These are phyloP conservation scores for Globisporangium rhizosaccharum DNA, from an alignment of 352 stramenopile species.

Conservation along the genomic window DNA sequence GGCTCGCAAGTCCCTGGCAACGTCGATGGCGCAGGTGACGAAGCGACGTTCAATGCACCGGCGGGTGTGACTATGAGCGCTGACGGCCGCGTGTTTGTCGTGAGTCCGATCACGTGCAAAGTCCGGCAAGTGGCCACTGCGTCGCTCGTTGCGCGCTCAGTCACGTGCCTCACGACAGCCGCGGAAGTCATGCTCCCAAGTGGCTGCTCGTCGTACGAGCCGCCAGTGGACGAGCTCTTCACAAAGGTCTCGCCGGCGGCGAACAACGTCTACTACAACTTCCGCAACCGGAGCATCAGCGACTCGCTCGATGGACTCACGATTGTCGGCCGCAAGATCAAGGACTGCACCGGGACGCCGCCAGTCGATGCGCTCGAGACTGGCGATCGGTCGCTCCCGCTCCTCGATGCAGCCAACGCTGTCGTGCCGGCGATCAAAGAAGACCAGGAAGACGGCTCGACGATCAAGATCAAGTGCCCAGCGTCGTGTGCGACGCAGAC, in stretches of 20 bases:
- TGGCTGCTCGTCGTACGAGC: constrained; percentile 93
- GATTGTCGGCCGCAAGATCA: constrained; percentile 64
- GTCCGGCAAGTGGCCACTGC: constrained; percentile 81
- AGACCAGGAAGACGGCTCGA: constrained; percentile 85
- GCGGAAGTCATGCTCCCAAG: constrained; percentile 86
- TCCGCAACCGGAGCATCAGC: constrained; percentile 30
- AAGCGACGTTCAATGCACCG: constrained; percentile 90
- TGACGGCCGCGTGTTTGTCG: constrained; percentile 87
- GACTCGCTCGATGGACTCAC: constrained; percentile 41
- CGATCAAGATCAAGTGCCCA: constrained; percentile 81
- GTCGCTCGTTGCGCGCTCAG: constrained; percentile 45
- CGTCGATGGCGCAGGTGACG: constrained; percentile 80
- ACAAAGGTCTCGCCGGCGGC: constrained; percentile 59
- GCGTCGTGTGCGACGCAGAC: constrained; percentile 32
- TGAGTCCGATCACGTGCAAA: constrained; percentile 88
- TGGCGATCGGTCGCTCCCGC: constrained; percentile 37
- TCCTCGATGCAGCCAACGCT: constrained; percentile 15
- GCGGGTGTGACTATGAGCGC: constrained; percentile 77
- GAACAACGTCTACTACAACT: constrained; percentile 95
- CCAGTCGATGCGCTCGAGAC: constrained; percentile 82
- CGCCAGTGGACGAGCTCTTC: constrained; percentile 86
- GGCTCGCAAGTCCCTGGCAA: constrained; percentile 61
- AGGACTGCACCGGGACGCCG: constrained; percentile 90
- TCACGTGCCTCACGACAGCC: constrained; percentile 78
- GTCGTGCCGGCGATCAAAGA: constrained; percentile 52